A percentile compares a stretch with the other conserved stretches of the same genome.
Conservation (phyloP, 805 yeast species). For the Gaillardinia entomophila region DNA sequence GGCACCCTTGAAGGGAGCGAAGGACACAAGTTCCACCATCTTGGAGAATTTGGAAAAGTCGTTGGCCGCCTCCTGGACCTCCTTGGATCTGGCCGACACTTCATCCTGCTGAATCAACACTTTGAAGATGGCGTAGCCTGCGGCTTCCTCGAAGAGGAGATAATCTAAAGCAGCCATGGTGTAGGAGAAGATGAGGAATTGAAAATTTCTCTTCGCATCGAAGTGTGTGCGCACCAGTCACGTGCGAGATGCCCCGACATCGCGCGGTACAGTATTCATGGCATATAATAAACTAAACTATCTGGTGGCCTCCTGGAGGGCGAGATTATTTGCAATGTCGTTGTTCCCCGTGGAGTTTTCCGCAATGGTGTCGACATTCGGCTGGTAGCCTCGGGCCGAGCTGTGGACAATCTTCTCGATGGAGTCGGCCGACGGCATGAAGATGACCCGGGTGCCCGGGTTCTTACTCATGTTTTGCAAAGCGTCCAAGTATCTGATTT, state of each 20-base stretch:
- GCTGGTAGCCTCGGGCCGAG: conserved; percentile 6
- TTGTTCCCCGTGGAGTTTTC: conserved; percentile 3
- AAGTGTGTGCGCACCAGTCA: background rate
- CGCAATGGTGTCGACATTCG: conserved; percentile 4
- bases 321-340: conserved; percentile 18
- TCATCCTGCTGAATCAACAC: conserved; percentile 92
- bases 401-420: conserved; percentile 33
- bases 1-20: conserved; percentile 98
- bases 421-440: conserved; percentile 55
- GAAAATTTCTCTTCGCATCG: background rate
- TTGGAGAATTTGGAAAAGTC: conserved; percentile 87
- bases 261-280: no score
- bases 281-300: background rate
- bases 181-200: background rate
- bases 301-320: conserved; percentile 27
- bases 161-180: conserved; percentile 74
- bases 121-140: conserved; percentile 96
- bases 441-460: conserved; percentile 62
- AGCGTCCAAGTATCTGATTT: conserved; percentile 73
- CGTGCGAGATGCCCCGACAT: no score
- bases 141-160: conserved; percentile 95
- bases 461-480: conserved; percentile 65
- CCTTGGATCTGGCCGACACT: conserved; percentile 84
- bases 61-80: conserved; percentile 85
- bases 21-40: conserved; percentile 86